phyloP scores from a whole-genome alignment of 2,329 filamentous ascomycete species.

The Lasiodiplodia hormozganensis region DNA sequence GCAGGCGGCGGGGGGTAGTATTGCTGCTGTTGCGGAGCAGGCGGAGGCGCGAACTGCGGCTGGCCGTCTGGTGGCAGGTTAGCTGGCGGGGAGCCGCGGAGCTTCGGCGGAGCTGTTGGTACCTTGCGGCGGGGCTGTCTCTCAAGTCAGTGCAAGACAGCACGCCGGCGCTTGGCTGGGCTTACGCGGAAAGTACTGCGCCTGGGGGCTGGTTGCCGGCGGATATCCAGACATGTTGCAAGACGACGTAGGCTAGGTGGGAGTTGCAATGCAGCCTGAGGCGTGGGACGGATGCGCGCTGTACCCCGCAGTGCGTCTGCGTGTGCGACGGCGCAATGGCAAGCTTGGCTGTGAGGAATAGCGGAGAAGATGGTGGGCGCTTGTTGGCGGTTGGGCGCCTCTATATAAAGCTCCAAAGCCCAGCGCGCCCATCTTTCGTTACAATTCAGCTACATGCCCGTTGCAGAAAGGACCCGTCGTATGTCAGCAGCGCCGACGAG shows the following conservation, averaged over 20 bases:
- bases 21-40: slow-evolving; percentile 26
- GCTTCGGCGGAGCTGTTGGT: slow-evolving; percentile 21
- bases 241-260: not conserved
- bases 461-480: not conserved
- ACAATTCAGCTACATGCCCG: slow-evolving; percentile 1
- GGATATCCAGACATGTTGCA: slow-evolving; percentile 25
- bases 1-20: slow-evolving; percentile 38
- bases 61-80: slow-evolving; percentile 16
- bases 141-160: slow-evolving; percentile 1
- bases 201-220: slow-evolving; percentile 40
- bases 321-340: slow-evolving; percentile 1
- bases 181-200: slow-evolving; percentile 44
- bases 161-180: not conserved
- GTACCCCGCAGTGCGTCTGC: slow-evolving; percentile 16
- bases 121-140: slow-evolving; percentile 34
- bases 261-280: not conserved
- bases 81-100: slow-evolving; percentile 1
- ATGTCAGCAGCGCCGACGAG: not conserved
- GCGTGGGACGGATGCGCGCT: not conserved
- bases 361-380: slow-evolving; percentile 15
- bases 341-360: not conserved
- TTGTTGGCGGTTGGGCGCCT: slow-evolving; percentile 21
- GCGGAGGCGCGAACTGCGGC: slow-evolving; percentile 38
- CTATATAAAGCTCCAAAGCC: slow-evolving; percentile 16
- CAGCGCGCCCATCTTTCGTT: not conserved